These are phyloP conservation scores for Dactylellina haptotyla DNA, from an alignment of 2,329 filamentous ascomycete species.

Conservation along the genomic window DNA sequence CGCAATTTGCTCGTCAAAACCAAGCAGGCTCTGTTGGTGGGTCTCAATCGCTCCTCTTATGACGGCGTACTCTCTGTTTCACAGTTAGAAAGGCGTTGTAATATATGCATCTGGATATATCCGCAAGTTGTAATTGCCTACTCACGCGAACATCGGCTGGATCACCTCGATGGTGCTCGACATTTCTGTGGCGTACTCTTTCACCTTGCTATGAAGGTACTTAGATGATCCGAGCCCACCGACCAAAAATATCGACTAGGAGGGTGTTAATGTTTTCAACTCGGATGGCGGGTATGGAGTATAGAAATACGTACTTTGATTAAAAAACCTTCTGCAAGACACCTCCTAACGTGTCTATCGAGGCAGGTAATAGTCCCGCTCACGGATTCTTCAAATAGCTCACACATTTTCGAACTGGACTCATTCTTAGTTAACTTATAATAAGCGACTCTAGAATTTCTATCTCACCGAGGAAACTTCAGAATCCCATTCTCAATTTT, in stretches of 20 bases:
- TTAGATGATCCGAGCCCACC: conserved; percentile 44
- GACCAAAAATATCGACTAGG: conserved; percentile 41
- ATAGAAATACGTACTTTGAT: conserved; percentile 30
- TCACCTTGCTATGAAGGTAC: conserved; percentile 32
- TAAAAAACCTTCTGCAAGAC: conserved; percentile 16
- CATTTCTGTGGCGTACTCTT: conserved; percentile 10
- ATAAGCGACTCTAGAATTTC: neutral
- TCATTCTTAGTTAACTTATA: neutral
- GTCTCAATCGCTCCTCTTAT: conserved; percentile 40
- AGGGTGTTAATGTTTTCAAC: neutral
- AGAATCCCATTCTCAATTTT: conserved; percentile 31
- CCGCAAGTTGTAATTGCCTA: neutral
- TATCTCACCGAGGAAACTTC: conserved; percentile 27
- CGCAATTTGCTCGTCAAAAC: conserved; percentile 32
- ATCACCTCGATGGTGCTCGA: conserved; percentile 23
- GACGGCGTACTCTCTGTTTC: conserved; percentile 33
- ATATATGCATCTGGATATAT: neutral
- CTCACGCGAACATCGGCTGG: conserved; percentile 47
- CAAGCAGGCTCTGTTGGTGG: conserved; percentile 21
- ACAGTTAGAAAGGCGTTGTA: neutral
- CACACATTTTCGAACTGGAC: conserved; percentile 20
- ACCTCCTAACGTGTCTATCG: conserved; percentile 29
- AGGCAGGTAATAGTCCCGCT: conserved; percentile 31
- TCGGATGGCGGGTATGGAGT: neutral
- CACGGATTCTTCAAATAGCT: conserved; percentile 26